Evolutionary conservation across 306 rosid genomes (phyloP).

Genomic region (Prunus fruticosa): DNA sequence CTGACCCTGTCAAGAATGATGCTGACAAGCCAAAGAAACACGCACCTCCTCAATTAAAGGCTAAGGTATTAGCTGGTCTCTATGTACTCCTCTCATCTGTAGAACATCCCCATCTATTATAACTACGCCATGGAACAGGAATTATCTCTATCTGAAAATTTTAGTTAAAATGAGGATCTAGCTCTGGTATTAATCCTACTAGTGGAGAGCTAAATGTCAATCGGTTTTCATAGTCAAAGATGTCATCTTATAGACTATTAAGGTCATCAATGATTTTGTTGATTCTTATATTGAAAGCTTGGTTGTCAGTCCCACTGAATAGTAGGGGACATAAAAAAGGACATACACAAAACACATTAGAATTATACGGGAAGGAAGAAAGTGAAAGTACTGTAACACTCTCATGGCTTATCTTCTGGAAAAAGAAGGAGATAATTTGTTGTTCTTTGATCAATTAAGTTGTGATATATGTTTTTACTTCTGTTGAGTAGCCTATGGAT

Average conservation of each 20-base stretch:
- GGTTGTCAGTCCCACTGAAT: neutral
- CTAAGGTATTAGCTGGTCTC: conserved; percentile 17
- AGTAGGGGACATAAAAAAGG: neutral
- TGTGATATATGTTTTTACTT: neutral
- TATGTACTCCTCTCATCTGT: neutral
- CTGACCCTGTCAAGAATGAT: conserved; percentile 6
- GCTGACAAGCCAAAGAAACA: conserved; percentile 15
- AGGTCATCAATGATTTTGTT: neutral
- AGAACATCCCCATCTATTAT: neutral
- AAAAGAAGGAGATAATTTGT: neutral
- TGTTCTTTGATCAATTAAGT: neutral
- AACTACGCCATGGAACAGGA: neutral
- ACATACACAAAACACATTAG: neutral
- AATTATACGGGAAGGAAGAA: neutral
- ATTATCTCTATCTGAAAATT: neutral
- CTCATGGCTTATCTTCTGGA: neutral
- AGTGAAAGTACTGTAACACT: neutral
- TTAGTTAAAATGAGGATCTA: neutral
- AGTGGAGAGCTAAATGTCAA: neutral
- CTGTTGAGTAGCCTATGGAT: too few relatives aligned
- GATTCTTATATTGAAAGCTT: neutral
- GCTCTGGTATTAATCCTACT: neutral
- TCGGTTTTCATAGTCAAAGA: neutral
- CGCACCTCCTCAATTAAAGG: neutral
- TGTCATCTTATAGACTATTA: neutral